These are phyloP conservation scores for Brassica incana DNA, from an alignment of 345 rosid species.

Conservation along the genomic window DNA sequence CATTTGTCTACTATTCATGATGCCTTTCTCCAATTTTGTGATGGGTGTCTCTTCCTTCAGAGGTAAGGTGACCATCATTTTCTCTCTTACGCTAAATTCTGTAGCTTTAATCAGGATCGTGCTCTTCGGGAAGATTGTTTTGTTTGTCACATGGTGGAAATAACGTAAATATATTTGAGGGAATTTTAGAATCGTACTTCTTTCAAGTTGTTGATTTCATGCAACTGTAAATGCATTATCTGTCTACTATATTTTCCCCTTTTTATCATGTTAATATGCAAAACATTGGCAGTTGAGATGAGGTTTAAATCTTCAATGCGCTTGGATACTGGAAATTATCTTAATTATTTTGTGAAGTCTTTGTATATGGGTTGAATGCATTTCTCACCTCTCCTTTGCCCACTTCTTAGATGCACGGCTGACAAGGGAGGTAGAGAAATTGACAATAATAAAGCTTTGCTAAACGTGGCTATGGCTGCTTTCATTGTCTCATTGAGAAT, in stretches of 20 bases:
- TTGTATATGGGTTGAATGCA: conserved; percentile 20
- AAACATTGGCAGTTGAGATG: neutral
- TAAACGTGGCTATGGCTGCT: conserved; percentile 62
- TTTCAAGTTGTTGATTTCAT: neutral
- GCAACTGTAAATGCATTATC: neutral
- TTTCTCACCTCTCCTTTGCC: conserved; percentile 25
- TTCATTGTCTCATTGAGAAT: conserved; percentile 64
- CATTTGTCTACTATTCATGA: conserved; percentile 56
- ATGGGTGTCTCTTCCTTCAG: conserved; percentile 45
- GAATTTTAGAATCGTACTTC: conserved; percentile 10
- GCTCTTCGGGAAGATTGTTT: neutral
- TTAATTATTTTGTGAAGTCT: conserved; percentile 16
- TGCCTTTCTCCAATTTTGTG: conserved; percentile 55
- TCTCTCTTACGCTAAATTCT: conserved; percentile 24
- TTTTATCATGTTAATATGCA: conserved; percentile 1
- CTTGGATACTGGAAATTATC: neutral
- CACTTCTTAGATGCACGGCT: conserved; percentile 44
- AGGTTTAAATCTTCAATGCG: conserved; percentile 9
- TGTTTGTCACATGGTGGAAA: conserved; percentile 13
- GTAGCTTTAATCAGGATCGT: neutral
- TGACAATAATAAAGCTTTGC: conserved; percentile 53
- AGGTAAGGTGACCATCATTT: conserved; percentile 49
- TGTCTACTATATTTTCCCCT: neutral
- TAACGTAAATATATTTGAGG: neutral
- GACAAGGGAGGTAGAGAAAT: conserved; percentile 46